Evolutionary conservation across 2,329 filamentous ascomycete species (phyloP), one percentile per base, ranked within the genome.

Genomic region (Clonostachys solani): DNA sequence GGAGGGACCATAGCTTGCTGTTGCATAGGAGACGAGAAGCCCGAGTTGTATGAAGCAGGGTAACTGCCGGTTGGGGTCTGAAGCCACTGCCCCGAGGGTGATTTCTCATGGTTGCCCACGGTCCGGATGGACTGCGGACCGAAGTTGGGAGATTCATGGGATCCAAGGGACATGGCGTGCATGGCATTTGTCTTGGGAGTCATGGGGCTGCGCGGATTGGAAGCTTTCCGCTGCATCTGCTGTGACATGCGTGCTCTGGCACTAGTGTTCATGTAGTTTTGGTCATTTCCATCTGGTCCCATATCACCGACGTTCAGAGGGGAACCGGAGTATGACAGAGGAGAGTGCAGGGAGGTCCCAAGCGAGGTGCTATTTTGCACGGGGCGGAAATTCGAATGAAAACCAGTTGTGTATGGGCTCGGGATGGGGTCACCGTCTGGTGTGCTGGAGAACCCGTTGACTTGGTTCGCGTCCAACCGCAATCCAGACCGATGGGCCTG

Each of bases 361-460:
- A 83, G 80, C 15, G 76, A 71, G 46, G 80, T 75, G 15, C 74
- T 73, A 60, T 78, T 75, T 60, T 83, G 79, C 58, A 87, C 84
- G 17, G 81, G 80, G 41, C 87, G 82, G 64, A 90, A 95, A 54
- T 91, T 87, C 60, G 87, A 87, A 67, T 84, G 86, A 72, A 92
- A 94, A 60, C 80, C 84, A 56, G 87, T 81, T 40, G 88, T 80
- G 60, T 91, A 96, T 0, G 92, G 92, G 58, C 91, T 96, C 60
- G 95, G 89, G 50, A 96, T 92, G 6, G 92, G 91, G 46, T 90
- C 87, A 45, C 90, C 90, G 51, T 97, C 92, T 5, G 92, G 92
- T 3, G 92, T 96, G 63, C 89, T 89, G 17, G 92, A 96, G 67
- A 87, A 97, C 51, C 89, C 83, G 60, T 87, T 86, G 60, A 90